Percentiles rank a stretch among this genome's conserved stretches.
phyloP scores from a whole-genome alignment of 371 early-diverging fungal species.

The Actinomucor elegans region DNA sequence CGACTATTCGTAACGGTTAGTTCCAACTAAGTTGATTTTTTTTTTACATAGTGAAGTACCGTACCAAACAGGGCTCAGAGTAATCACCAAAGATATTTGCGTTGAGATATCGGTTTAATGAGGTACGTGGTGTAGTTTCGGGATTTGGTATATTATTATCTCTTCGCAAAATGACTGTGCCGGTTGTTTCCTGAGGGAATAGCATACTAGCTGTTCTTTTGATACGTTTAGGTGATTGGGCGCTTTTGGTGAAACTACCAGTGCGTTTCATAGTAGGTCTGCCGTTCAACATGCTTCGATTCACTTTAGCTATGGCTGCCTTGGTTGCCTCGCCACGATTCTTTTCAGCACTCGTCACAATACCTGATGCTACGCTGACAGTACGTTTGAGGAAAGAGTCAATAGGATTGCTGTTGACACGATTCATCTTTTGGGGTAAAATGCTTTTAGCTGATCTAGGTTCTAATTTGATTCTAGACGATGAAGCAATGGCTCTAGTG shows the following conservation, averaged over 20 bases:
- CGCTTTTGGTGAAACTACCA: constrained; percentile 21
- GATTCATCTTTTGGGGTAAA: background rate
- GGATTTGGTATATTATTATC: constrained; percentile 8
- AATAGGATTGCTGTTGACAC: background rate
- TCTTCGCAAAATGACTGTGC: constrained; percentile 15
- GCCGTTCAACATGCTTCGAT: constrained; percentile 18
- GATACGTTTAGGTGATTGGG: constrained; percentile 4
- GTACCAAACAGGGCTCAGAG: constrained; percentile 9
- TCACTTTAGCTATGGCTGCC: constrained; percentile 17
- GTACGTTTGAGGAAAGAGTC: constrained; percentile 14
- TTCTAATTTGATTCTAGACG: background rate
- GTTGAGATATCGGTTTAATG: constrained; percentile 6
- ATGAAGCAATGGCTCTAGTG: background rate
- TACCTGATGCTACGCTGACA: background rate
- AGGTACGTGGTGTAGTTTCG: constrained; percentile 12
- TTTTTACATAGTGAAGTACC: background rate
- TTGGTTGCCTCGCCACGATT: constrained; percentile 19
- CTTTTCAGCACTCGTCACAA: background rate
- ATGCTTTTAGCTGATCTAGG: background rate
- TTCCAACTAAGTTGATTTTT: no score
- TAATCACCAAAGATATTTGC: constrained; percentile 15
- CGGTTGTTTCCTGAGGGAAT: constrained; percentile 4
- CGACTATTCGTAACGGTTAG: no score
- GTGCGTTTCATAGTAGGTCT: constrained; percentile 22
- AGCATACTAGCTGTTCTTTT: constrained; percentile 5